Evolutionary conservation across 2,329 filamentous ascomycete genomes (phyloP).

Genomic region (Coniochaeta hoffmannii): DNA sequence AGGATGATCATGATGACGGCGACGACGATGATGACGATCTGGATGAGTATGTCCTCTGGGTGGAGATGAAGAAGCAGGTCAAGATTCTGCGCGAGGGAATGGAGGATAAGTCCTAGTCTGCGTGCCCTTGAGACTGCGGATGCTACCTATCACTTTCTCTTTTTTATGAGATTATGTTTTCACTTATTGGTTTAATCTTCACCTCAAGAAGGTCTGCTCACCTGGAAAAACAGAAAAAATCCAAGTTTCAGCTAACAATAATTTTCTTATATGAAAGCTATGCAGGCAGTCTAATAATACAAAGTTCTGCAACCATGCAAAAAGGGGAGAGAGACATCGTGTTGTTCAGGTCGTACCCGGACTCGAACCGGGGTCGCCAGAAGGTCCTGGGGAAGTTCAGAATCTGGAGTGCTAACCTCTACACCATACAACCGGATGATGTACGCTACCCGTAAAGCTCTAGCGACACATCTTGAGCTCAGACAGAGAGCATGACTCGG

Average conservation of each 20-base stretch:
- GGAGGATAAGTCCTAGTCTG: constrained; percentile 21
- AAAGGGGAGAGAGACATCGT: neutral
- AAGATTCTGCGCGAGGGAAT: constrained; percentile 53
- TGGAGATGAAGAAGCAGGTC: constrained; percentile 57
- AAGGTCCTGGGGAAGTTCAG: neutral
- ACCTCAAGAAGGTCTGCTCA: too few relatives aligned
- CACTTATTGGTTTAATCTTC: too few relatives aligned
- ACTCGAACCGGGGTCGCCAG: neutral
- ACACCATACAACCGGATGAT: neutral
- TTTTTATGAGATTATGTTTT: too few relatives aligned
- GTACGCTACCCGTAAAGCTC: neutral
- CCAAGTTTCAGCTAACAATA: too few relatives aligned
- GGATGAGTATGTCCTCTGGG: constrained; percentile 48
- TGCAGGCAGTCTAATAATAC: too few relatives aligned
- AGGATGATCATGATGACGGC: constrained; percentile 24
- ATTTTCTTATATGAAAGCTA: too few relatives aligned
- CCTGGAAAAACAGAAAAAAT: too few relatives aligned
- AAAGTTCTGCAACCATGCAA: neutral
- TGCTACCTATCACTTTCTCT: too few relatives aligned
- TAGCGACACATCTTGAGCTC: neutral
- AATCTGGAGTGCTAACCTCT: constrained; percentile 1
- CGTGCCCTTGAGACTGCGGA: neutral
- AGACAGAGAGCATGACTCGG: neutral
- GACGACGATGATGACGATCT: constrained; percentile 31
- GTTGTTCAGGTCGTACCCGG: neutral